phyloP scores from a whole-genome alignment of 257 asterid species.

The Fraxinus pennsylvanica region DNA sequence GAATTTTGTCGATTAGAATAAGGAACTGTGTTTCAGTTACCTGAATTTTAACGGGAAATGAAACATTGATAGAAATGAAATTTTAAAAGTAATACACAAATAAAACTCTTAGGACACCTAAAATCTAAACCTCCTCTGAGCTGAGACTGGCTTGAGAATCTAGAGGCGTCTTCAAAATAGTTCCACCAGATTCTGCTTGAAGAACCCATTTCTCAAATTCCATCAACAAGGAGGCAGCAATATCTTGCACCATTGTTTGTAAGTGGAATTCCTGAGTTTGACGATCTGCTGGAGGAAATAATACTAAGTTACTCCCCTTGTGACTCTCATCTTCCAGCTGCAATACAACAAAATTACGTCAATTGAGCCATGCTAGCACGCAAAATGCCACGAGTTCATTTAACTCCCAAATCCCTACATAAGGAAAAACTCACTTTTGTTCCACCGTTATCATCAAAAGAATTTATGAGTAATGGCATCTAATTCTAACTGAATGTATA shows the following conservation, averaged over 20 bases:
- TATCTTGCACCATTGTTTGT: constrained; percentile 97
- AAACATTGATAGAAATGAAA: constrained; percentile 24
- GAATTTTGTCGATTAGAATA: constrained; percentile 29
- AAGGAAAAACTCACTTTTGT: not conserved
- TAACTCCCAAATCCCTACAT: not conserved
- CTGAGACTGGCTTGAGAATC: constrained; percentile 99
- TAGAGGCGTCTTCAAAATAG: constrained; percentile 91
- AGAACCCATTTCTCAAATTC: constrained; percentile 97
- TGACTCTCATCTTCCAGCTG: constrained; percentile 88
- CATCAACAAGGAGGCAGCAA: constrained; percentile 92
- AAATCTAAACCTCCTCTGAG: constrained; percentile 98
- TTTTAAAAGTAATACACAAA: constrained; percentile 28
- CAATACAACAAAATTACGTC: constrained; percentile 23
- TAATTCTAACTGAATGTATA: not conserved
- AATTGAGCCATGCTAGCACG: constrained; percentile 18
- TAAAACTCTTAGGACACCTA: constrained; percentile 71
- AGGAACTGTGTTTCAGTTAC: constrained; percentile 24
- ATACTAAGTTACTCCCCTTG: constrained; percentile 73
- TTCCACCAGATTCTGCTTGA: constrained; percentile 90
- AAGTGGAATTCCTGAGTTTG: constrained; percentile 93
- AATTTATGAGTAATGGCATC: not conserved
- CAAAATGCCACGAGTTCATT: not conserved
- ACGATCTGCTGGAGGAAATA: constrained; percentile 95
- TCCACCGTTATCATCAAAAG: not conserved
- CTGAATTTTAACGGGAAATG: constrained; percentile 9